Percentiles rank a stretch among this genome's conserved stretches.
Conservation (phyloP, 2,329 filamentous ascomycete genomes). For the Nothophaeocryptopus gaeumannii region DNA sequence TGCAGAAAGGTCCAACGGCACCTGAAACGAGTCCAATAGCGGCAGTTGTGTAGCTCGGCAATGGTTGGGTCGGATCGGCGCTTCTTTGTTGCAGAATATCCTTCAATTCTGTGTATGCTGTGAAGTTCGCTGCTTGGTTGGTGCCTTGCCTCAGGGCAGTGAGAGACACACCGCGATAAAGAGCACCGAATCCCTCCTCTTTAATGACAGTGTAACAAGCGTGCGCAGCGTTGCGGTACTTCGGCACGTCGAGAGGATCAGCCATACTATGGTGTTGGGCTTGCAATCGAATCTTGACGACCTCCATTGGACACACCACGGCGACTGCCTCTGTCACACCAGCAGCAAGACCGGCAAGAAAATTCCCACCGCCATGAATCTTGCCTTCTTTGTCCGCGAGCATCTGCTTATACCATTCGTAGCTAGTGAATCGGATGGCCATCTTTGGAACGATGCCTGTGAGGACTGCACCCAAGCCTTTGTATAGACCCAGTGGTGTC, state of each 20-base stretch:
- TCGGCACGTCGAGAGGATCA: constrained; percentile 90
- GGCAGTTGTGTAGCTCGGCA: constrained; percentile 88
- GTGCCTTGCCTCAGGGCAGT: constrained; percentile 92
- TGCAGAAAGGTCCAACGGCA: constrained; percentile 92
- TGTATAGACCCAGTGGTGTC: constrained; percentile 91
- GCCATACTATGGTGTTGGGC: constrained; percentile 98
- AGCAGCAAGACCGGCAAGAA: constrained; percentile 79
- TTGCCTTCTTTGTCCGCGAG: constrained; percentile 66
- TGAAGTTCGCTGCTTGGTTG: constrained; percentile 99
- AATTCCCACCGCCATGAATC: constrained; percentile 70
- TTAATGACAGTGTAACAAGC: constrained; percentile 81
- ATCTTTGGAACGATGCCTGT: constrained; percentile 98
- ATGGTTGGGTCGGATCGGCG: constrained; percentile 62
- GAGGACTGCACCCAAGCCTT: constrained; percentile 93
- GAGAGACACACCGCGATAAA: constrained; percentile 91
- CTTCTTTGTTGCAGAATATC: constrained; percentile 69
- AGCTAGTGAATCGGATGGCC: constrained; percentile 97
- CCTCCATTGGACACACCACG: constrained; percentile 98
- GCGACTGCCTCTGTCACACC: constrained; percentile 95
- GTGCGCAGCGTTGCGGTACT: constrained; percentile 91
- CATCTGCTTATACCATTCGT: constrained; percentile 88
- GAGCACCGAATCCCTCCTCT: constrained; percentile 82
- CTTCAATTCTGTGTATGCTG: constrained; percentile 93
- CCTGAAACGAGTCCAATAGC: constrained; percentile 86
- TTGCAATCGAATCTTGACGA: constrained; percentile 97